Conservation (phyloP, 2,329 filamentous ascomycete species). For the Exophiala lecanii-corni region DNA sequence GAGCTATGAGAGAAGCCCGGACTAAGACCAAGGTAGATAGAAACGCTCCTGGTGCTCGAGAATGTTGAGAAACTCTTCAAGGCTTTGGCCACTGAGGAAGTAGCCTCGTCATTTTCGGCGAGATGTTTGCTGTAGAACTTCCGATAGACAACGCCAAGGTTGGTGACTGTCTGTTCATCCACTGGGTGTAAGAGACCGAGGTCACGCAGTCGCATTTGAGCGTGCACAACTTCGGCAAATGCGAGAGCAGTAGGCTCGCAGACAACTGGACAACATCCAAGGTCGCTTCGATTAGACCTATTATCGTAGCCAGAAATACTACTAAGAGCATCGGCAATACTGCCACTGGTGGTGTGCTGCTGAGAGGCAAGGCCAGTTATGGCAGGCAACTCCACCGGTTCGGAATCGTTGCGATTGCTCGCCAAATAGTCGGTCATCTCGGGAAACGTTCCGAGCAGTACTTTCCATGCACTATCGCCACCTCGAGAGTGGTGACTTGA, state of each 20-base stretch:
- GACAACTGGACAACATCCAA: conserved; percentile 47
- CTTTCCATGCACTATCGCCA: background rate
- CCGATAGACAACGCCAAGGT: conserved; percentile 31
- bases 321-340: background rate
- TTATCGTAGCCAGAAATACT: background rate
- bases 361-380: background rate
- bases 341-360: background rate
- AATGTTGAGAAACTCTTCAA: conserved; percentile 32
- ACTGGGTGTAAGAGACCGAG: conserved; percentile 40
- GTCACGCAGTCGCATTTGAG: conserved; percentile 40
- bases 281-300: conserved; percentile 30
- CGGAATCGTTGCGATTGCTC: background rate
- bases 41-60: conserved; percentile 28
- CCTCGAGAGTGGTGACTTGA: background rate
- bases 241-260: conserved; percentile 37
- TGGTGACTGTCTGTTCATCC: conserved; percentile 32
- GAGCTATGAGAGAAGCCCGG: conserved; percentile 38
- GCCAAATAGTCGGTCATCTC: background rate
- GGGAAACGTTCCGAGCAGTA: background rate
- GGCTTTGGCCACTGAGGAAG: conserved; percentile 26
- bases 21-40: conserved; percentile 36
- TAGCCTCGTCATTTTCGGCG: conserved; percentile 21
- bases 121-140: conserved; percentile 31
- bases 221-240: conserved; percentile 43
- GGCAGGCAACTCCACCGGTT: background rate